phyloP scores from a whole-genome alignment of 2,329 filamentous ascomycete genomes.

The Cytospora leucostoma region DNA sequence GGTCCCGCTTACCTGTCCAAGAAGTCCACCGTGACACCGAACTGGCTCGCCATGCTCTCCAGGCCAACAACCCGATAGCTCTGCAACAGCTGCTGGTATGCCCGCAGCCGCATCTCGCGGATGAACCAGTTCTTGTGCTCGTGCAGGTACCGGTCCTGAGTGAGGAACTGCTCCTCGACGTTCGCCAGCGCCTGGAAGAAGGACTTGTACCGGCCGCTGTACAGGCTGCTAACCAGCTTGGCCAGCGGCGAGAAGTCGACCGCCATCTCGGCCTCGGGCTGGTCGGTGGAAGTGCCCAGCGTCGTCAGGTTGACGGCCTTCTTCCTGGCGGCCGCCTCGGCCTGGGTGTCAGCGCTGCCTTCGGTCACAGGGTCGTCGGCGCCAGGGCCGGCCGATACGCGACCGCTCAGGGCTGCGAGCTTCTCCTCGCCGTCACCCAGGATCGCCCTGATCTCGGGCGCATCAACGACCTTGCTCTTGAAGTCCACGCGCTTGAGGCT shows the following conservation, averaged over 20 bases:
- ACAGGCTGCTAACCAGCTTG: slow-evolving; percentile 85
- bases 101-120: slow-evolving; percentile 94
- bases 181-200: slow-evolving; percentile 89
- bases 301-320: slow-evolving; percentile 87
- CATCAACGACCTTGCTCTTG: slow-evolving; percentile 98
- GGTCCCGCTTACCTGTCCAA: slow-evolving; percentile 75
- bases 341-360: slow-evolving; percentile 54
- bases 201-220: slow-evolving; percentile 88
- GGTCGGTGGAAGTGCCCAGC: slow-evolving; percentile 67
- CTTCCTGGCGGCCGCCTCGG: slow-evolving; percentile 53
- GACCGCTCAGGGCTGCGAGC: slow-evolving; percentile 77
- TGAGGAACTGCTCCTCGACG: slow-evolving; percentile 92
- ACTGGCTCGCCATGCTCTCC: slow-evolving; percentile 94
- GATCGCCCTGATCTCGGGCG: slow-evolving; percentile 96
- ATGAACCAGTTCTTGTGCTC: slow-evolving; percentile 98
- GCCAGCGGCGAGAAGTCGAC: slow-evolving; percentile 89
- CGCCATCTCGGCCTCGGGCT: slow-evolving; percentile 76
- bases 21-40: slow-evolving; percentile 95
- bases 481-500: slow-evolving; percentile 97
- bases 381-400: slow-evolving; percentile 77
- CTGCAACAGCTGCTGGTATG: slow-evolving; percentile 95
- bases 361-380: slow-evolving; percentile 78
- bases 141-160: slow-evolving; percentile 89
- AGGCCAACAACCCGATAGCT: slow-evolving; percentile 97
- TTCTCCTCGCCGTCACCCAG: slow-evolving; percentile 89